Evolutionary conservation across 371 early-diverging fungal species (phyloP), one percentile per base, ranked within the genome.

Genomic region (Mycotypha africana): DNA sequence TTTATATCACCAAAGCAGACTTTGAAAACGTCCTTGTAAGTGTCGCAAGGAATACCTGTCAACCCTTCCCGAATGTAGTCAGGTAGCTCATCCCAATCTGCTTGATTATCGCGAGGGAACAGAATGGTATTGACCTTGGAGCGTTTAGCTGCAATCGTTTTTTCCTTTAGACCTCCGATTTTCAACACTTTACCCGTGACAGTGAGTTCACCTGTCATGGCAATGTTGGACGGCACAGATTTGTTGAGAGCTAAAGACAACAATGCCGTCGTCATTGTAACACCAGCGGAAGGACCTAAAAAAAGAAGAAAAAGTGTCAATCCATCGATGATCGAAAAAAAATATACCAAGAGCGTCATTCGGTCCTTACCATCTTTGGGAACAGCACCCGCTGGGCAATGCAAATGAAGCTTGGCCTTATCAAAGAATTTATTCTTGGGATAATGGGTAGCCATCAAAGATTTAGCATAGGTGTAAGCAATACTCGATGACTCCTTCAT

Each of bases 151-250:
- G 97, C 97, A 55, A 98, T 96, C 4, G 92, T 85, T 77, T 98
- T 98, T 56, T 98, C 98, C 56, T 93, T 93, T 36, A 98, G 74
- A 10, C 98, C 98, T 30, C 98, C 98, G 56, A 98, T 95, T 76
- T 93, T 90, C 44, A 97, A 78, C 11, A 98, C 88, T 48, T 94
- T 92, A 40, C 98, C 98, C 0, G 96, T 95, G 38, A 98, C 74
- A 2, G 98, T 97, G 31, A 98, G 64, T 72, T 98, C 98, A 55
- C 98, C 98, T 4, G 98, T 98, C 97, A 97, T 97, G 34, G 95
- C 95, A 43, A 94, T 84, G 25, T 89, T 81, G 8, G 84, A 75
- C 14, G 75, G 66, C 12, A 94, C 65, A 0, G 91, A 81, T 41
- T 74, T 72, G 61, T 86, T 76, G 17, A 93, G 70, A 1, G 95